phyloP scores from a whole-genome alignment of 208 protist species.

The Leishmania martiniquensis region DNA sequence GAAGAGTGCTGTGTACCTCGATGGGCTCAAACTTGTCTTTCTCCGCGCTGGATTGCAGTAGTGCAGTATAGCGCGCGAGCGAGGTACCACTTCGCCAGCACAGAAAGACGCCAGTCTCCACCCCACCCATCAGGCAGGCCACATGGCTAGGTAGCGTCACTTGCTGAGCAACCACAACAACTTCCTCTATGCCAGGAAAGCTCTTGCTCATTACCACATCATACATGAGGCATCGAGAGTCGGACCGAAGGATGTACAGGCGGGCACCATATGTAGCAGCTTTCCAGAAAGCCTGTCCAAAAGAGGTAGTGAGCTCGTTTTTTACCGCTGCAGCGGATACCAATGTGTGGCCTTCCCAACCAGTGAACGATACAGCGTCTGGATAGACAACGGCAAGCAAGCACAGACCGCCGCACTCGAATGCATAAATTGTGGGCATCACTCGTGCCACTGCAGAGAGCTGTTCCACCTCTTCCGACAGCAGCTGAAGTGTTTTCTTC shows the following conservation, averaged over 20 bases:
- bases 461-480: not conserved
- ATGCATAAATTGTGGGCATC: slow-evolving; percentile 6
- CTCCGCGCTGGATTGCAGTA: slow-evolving; percentile 15
- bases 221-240: slow-evolving; percentile 36
- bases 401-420: not conserved
- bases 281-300: slow-evolving; percentile 33
- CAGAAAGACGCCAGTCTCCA: slow-evolving; percentile 14
- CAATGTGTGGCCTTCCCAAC: slow-evolving; percentile 16
- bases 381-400: slow-evolving; percentile 32
- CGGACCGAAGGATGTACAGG: slow-evolving; percentile 27
- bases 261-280: slow-evolving; percentile 10
- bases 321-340: slow-evolving; percentile 20
- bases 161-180: slow-evolving; percentile 19
- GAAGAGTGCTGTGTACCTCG: not conserved
- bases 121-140: slow-evolving; percentile 18
- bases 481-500: not conserved
- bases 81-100: slow-evolving; percentile 20
- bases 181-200: slow-evolving; percentile 6
- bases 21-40: slow-evolving; percentile 16
- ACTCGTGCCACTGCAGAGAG: no score
- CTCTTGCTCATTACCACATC: slow-evolving; percentile 25
- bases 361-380: slow-evolving; percentile 30
- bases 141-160: slow-evolving; percentile 18
- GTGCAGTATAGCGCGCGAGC: slow-evolving; percentile 12
- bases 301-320: slow-evolving; percentile 35